Conservation (phyloP, 192 early-diverging fungal genomes). For the Coemansia aciculifera region DNA sequence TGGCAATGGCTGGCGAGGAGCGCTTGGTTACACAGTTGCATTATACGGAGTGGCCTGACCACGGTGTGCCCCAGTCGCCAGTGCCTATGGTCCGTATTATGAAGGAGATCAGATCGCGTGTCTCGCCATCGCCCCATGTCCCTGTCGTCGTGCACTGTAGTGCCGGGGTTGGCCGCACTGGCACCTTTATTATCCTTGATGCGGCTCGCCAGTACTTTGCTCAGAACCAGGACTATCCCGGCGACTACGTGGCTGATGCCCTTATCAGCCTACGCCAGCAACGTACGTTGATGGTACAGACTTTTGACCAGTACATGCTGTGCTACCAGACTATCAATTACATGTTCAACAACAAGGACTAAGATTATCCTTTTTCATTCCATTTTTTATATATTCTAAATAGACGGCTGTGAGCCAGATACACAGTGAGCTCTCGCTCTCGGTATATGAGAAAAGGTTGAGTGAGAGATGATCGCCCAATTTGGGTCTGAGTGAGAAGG, state of each 20-base stretch:
- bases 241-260: slow-evolving; percentile 64
- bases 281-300: slow-evolving; percentile 82
- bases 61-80: slow-evolving; percentile 64
- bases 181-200: slow-evolving; percentile 50
- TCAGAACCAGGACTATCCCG: slow-evolving; percentile 29
- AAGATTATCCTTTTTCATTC: neutral
- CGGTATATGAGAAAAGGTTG: neutral
- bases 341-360: slow-evolving; percentile 18
- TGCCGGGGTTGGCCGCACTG: slow-evolving; percentile 53
- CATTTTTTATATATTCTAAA: neutral
- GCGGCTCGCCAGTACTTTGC: slow-evolving; percentile 33
- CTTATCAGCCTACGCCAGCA: slow-evolving; percentile 68
- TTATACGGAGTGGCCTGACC: slow-evolving; percentile 83
- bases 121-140: slow-evolving; percentile 10
- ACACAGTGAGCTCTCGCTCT: neutral
- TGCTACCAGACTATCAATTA: slow-evolving; percentile 69
- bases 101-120: slow-evolving; percentile 21
- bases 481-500: neutral
- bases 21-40: slow-evolving; percentile 67
- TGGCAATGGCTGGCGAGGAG: slow-evolving; percentile 24
- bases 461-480: neutral
- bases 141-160: slow-evolving; percentile 56
- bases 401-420: neutral
- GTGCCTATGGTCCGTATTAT: slow-evolving; percentile 51
- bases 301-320: slow-evolving; percentile 70